Conservation (phyloP, 192 early-diverging fungal species). For the Linnemannia elongata region DNA sequence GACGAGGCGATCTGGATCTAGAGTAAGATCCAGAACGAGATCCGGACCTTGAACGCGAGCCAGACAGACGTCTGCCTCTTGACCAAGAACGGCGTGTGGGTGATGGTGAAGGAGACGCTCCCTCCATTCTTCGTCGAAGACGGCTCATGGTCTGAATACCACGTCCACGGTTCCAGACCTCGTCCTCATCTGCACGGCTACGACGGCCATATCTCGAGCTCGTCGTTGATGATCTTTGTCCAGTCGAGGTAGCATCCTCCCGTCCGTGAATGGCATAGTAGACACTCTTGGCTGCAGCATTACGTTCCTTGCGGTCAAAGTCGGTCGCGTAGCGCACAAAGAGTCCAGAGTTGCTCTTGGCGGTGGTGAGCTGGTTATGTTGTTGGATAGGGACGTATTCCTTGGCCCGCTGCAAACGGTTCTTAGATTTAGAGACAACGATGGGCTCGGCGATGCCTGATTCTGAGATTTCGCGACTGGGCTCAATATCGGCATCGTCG, state of each 20-base stretch:
- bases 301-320: constrained; percentile 56
- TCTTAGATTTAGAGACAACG: constrained; percentile 27
- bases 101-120: constrained; percentile 31
- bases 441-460: constrained; percentile 1
- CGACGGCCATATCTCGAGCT: constrained; percentile 38
- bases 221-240: not conserved
- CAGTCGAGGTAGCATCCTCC: constrained; percentile 8
- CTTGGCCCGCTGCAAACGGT: constrained; percentile 45
- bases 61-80: constrained; percentile 34
- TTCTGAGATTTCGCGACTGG: not conserved
- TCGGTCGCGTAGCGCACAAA: constrained; percentile 58
- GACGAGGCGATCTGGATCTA: constrained; percentile 21
- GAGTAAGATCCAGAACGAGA: constrained; percentile 31
- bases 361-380: constrained; percentile 28
- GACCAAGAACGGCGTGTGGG: constrained; percentile 49
- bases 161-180: constrained; percentile 44
- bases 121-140: constrained; percentile 39
- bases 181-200: constrained; percentile 48
- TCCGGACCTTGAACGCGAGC: constrained; percentile 31
- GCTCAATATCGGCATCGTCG: constrained; percentile 23
- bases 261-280: constrained; percentile 62
- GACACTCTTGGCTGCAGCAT: constrained; percentile 55
- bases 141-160: constrained; percentile 41
- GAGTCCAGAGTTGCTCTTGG: constrained; percentile 36
- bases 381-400: constrained; percentile 44